Evolutionary conservation across 108 stramenopile genomes (phyloP), one percentile per base, ranked within the genome.

Genomic region (Skeletonema potamos): DNA sequence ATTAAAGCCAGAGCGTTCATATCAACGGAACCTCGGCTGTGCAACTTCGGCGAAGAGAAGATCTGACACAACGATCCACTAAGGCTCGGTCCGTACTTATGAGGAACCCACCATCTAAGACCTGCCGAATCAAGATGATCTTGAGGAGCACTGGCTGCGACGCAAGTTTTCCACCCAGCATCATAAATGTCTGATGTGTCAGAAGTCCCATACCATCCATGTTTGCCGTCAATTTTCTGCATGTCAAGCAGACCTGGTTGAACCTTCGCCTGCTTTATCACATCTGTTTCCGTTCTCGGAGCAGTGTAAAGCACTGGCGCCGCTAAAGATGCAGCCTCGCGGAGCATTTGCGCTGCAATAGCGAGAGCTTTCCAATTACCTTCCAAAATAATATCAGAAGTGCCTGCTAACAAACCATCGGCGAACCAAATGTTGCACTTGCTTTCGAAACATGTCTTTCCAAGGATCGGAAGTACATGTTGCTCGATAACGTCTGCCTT

Each of bases 91-190:
- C 90, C 88, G 43, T 86, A 87, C 22, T 75, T 73, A 44, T 82
- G 86, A 27, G 88, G 89, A 30, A 93, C 82, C 92, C 90, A 93
- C 92, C 92, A 93, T 24, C 92, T 74, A 39, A 93, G 77, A 13
- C 92, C 92, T 59, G 79, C 76, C 11, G 77, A 26, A 55, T 83
- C 79, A 13, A 93, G 62, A 41, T 79, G 72, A 26, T 78, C 57
- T 32, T 80, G 84, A 27, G 84, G 67, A 26, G 88, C 79, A 66
- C 84, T 84, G 9, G 82, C 90, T 56, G 90, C 82, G 54, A 90
- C 73, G 65, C 89, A 91, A 18, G 82, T 77, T 64, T 91, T 93
- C 41, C 89, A 87, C 10, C 92, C 91, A 30, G 84, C 83, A 62
- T 85, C 71, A 62, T 79, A 58, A 54, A 41, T 58, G 30, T 66